Percentiles rank a stretch among this genome's conserved stretches.
These are phyloP conservation scores for Rhynchospora pubera DNA, from an alignment of 176 grass and related monocot genomes.

Conservation along the genomic window DNA sequence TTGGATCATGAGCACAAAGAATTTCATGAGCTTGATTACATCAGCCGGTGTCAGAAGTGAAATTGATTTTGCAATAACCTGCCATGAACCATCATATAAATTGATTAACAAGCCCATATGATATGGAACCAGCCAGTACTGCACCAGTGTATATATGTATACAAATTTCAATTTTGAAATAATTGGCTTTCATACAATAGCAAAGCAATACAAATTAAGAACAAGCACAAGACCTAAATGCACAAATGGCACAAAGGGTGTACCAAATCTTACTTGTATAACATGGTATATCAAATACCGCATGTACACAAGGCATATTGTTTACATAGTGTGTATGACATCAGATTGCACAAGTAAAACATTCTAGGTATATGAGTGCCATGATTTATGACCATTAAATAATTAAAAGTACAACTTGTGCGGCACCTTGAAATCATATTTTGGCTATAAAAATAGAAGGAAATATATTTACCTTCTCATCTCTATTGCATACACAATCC, in stretches of 20 bases:
- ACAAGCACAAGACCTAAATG: not conserved
- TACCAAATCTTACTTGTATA: too few relatives aligned
- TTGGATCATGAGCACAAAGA: conserved; percentile 55
- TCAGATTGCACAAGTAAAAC: not conserved
- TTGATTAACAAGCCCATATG: conserved; percentile 9
- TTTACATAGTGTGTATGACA: not conserved
- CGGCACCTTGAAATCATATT: not conserved
- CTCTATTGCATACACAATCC: conserved; percentile 64
- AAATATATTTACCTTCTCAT: conserved; percentile 55
- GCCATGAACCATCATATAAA: conserved; percentile 21
- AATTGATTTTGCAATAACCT: conserved; percentile 88
- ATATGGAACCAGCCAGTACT: not conserved
- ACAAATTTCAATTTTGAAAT: not conserved
- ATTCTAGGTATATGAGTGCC: not conserved
- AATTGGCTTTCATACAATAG: not conserved
- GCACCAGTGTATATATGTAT: not conserved
- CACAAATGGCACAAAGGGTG: not conserved
- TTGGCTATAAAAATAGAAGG: not conserved
- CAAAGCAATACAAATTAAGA: not conserved
- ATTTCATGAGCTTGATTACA: conserved; percentile 75
- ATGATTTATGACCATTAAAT: not conserved
- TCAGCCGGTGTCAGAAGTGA: conserved; percentile 62
- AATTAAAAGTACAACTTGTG: not conserved
- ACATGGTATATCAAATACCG: not conserved
- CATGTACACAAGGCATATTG: not conserved